These are phyloP conservation scores for Citrus maxima DNA, from an alignment of 345 rosid species.

Conservation along the genomic window DNA sequence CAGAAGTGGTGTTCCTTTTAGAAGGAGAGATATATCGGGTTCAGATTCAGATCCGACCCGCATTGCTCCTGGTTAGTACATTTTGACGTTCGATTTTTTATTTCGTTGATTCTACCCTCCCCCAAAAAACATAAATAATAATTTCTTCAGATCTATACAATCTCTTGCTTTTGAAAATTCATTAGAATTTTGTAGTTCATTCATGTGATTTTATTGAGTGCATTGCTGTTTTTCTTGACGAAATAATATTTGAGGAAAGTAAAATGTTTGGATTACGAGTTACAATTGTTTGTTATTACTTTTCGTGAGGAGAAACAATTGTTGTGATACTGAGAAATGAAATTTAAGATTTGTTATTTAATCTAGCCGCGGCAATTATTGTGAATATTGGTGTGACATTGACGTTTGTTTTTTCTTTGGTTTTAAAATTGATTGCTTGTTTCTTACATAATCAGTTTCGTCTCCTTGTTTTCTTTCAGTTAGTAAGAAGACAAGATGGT, in stretches of 20 bases:
- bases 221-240: slow-evolving; percentile 9
- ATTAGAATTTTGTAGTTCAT: no score
- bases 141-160: background rate
- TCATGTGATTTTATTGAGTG: background rate
- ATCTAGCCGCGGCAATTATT: background rate
- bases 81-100: background rate
- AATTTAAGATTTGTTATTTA: background rate
- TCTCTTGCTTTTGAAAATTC: background rate
- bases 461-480: slow-evolving; percentile 7
- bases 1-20: background rate
- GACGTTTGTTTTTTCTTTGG: background rate
- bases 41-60: slow-evolving; percentile 23
- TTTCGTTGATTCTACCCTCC: background rate
- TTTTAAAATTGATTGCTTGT: background rate
- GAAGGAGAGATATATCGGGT: background rate
- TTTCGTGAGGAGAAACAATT: background rate
- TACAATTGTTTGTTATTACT: no score
- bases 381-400: background rate
- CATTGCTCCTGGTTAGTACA: slow-evolving; percentile 22
- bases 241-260: background rate
- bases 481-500: slow-evolving; percentile 57
- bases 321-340: background rate
- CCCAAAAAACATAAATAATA: no score
- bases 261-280: background rate
- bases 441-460: background rate